Conservation (phyloP, 805 yeast genomes). For the Cyberlindnera petersonii region DNA sequence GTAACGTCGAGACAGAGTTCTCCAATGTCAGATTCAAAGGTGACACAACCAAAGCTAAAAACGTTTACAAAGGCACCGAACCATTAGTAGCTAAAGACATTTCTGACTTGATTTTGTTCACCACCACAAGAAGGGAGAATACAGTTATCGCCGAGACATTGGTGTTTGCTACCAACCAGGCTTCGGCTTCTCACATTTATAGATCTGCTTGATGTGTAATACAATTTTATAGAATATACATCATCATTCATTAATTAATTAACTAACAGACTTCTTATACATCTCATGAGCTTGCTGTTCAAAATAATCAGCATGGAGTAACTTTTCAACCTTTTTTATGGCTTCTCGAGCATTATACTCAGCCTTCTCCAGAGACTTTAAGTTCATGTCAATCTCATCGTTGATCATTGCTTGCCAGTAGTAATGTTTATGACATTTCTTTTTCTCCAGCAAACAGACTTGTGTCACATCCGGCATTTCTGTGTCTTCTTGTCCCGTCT, state of each 20-base stretch:
- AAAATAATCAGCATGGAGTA: conserved; percentile 36
- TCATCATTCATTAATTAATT: background rate
- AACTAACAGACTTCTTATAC: background rate
- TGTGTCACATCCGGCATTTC: background rate
- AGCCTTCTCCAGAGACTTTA: conserved; percentile 28
- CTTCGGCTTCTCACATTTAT: conserved; percentile 51
- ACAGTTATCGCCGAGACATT: conserved; percentile 71
- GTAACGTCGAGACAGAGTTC: conserved; percentile 67
- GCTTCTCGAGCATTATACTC: conserved; percentile 24
- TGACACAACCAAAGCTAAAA: conserved; percentile 49
- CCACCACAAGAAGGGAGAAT: conserved; percentile 52
- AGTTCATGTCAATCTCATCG: conserved; percentile 34
- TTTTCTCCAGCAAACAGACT: conserved; percentile 49
- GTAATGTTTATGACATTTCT: conserved; percentile 52
- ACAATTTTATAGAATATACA: no score
- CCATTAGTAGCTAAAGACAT: conserved; percentile 56
- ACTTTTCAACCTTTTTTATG: conserved; percentile 32
- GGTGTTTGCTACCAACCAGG: conserved; percentile 85
- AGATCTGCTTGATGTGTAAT: conserved; percentile 33
- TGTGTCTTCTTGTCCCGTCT: background rate
- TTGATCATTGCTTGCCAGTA: conserved; percentile 41
- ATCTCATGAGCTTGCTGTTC: conserved; percentile 21
- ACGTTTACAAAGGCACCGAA: conserved; percentile 51
- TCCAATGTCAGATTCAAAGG: conserved; percentile 58
- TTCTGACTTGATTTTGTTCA: conserved; percentile 35